These are phyloP conservation scores for Penicillium coprophilum DNA, from an alignment of 495 filamentous ascomycete species.

Conservation along the genomic window DNA sequence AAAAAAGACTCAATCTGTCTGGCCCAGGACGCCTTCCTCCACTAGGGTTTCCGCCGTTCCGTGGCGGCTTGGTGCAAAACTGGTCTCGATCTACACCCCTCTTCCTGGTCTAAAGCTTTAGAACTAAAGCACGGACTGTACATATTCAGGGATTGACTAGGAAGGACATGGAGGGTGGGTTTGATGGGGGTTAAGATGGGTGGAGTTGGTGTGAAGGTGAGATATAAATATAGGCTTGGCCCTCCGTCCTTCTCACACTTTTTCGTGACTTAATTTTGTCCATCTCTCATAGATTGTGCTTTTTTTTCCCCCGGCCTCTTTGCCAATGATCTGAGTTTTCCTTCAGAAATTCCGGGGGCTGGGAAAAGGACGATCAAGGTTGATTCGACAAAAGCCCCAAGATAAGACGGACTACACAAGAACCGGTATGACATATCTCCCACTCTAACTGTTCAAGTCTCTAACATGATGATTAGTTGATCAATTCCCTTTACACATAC, in stretches of 20 bases:
- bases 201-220: constrained; percentile 15
- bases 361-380: constrained; percentile 28
- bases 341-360: constrained; percentile 38
- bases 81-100: constrained; percentile 29
- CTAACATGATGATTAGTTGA: constrained; percentile 5
- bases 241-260: constrained; percentile 17
- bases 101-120: constrained; percentile 16
- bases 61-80: constrained; percentile 30
- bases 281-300: constrained; percentile 2
- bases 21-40: constrained; percentile 35
- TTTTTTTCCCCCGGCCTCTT: constrained; percentile 3
- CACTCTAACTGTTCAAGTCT: neutral
- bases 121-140: constrained; percentile 17
- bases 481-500: neutral
- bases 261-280: constrained; percentile 8
- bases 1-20: constrained; percentile 36
- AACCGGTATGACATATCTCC: constrained; percentile 21
- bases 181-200: constrained; percentile 5
- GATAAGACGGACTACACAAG: constrained; percentile 21
- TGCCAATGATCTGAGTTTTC: constrained; percentile 8
- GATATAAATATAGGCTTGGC: constrained; percentile 24
- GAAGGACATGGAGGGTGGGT: constrained; percentile 9
- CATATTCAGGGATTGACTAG: constrained; percentile 9
- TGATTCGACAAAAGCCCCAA: constrained; percentile 17
- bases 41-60: constrained; percentile 35